Base-by-base conservation (phyloP, 441 rosid genomes). In the Syzygium syzygioides region DNA sequence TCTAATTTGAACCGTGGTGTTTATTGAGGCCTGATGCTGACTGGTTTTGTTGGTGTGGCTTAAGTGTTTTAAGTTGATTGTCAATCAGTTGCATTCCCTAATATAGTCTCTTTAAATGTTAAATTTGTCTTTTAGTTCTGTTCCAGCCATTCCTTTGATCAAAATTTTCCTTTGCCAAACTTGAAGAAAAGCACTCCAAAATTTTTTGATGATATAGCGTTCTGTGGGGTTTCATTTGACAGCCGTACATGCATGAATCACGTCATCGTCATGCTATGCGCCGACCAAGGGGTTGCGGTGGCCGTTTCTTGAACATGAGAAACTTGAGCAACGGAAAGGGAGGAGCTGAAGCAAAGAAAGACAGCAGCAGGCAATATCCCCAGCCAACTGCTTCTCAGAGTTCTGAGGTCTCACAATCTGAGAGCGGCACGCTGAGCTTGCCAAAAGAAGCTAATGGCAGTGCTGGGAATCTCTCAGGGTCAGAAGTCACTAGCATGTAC, bases 251-350 rank as follows among this genome's bases (percentile, higher is more conserved):
- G 98, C 99, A 98, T 86, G 88, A 94, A 50, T 98, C 98, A 0
- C 96, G 99, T 88, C 99, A 98, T 93, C 96, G 95, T 79, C 99
- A 97, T 85, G 99, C 98, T 56, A 92, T 96, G 94, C 97, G 99
- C 60, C 96, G 98, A 54, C 97, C 98, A 86, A 95, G 99, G 92
- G 99, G 99, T 86, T 93, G 91, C 0, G 97, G 99, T 9, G 99
- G 99, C 48, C 96, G 99, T 86, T 97, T 97, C 94, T 89, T 97
- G 94, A 97, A 97, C 90, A 89, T 94, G 3, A 96, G 94, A 91
- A 91, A 30, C 85, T 80, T 30, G 56, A 90, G 87, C 86, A 55
- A 85, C 19, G 92, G 54, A 23, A 91, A 88, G 86, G 90, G 86
- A 6, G 93, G 89, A 88, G 86, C 9, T 45, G 93, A 91, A 88